Conservation (phyloP, 2,329 filamentous ascomycete species). For the Curvularia hawaiiensis region DNA sequence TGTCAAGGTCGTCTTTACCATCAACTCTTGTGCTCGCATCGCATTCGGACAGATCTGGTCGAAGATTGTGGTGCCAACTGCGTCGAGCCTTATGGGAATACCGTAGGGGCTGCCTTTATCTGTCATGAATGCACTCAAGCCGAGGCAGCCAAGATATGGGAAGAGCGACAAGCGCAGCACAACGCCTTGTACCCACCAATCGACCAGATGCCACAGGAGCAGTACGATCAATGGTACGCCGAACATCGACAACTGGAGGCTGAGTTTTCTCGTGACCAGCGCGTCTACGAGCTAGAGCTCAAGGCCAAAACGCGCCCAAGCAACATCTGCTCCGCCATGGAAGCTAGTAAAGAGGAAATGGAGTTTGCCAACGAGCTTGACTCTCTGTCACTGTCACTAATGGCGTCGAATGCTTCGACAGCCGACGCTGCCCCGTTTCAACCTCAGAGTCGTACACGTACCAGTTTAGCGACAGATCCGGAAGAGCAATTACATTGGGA, state of each 20-base stretch:
- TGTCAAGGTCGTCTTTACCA: conserved; percentile 45
- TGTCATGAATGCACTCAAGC: conserved; percentile 43
- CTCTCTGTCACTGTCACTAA: conserved; percentile 38
- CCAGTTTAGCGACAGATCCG: conserved; percentile 37
- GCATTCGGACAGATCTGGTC: conserved; percentile 43
- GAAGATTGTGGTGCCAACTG: conserved; percentile 45
- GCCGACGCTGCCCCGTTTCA: conserved; percentile 10
- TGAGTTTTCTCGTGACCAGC: conserved; percentile 34
- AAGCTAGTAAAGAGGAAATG: conserved; percentile 39
- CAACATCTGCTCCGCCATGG: conserved; percentile 37
- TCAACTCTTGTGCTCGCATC: conserved; percentile 44
- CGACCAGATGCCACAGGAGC: conserved; percentile 37
- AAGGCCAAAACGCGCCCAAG: conserved; percentile 33
- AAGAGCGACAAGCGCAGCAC: conserved; percentile 33
- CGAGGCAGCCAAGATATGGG: conserved; percentile 36
- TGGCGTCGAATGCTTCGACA: conserved; percentile 27
- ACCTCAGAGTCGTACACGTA: conserved; percentile 23
- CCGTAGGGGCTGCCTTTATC: conserved; percentile 30
- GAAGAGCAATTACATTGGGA: conserved; percentile 46
- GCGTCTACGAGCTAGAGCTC: conserved; percentile 34
- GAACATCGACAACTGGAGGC: conserved; percentile 37
- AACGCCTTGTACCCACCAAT: conserved; percentile 35
- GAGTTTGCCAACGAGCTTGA: conserved; percentile 41
- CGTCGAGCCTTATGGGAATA: conserved; percentile 33
- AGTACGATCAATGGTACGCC: conserved; percentile 41